Evolutionary conservation across 139 green algal species (phyloP).

Genomic region (Haematococcus sp.): DNA sequence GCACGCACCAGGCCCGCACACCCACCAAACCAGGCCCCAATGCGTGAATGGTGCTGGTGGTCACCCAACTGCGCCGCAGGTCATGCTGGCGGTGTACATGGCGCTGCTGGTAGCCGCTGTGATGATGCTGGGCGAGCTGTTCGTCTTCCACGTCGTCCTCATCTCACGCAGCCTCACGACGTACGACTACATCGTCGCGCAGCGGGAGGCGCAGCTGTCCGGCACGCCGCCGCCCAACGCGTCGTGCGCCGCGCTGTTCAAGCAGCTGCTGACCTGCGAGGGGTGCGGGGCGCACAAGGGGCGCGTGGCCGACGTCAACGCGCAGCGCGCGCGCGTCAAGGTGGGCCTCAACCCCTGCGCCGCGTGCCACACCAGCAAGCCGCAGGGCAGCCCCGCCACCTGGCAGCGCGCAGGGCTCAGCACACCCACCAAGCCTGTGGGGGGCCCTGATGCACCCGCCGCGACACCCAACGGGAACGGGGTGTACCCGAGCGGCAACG

Average conservation of each 20-base stretch:
- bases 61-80: neutral
- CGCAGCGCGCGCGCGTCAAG: conserved; percentile 7
- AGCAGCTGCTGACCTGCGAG: neutral
- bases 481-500: neutral
- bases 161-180: conserved; percentile 49
- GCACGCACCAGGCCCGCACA: neutral
- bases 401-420: neutral
- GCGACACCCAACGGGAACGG: neutral
- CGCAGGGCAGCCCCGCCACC: neutral
- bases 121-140: conserved; percentile 57
- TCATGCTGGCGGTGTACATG: conserved; percentile 33
- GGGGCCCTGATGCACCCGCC: neutral
- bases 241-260: no score
- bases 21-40: neutral
- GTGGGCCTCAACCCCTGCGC: conserved; percentile 35
- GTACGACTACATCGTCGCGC: conserved; percentile 73
- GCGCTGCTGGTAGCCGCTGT: conserved; percentile 16
- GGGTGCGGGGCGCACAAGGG: conserved; percentile 8
- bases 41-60: neutral
- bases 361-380: conserved; percentile 14
- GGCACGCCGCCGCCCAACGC: no score
- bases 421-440: no score
- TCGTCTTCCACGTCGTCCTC: conserved; percentile 69
- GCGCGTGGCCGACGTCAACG: conserved; percentile 3
- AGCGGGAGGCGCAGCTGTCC: conserved; percentile 23